Percentiles rank a stretch among this genome's conserved stretches.
Conservation (phyloP, 139 green algal genomes). For the Coccomyxa sp. region DNA sequence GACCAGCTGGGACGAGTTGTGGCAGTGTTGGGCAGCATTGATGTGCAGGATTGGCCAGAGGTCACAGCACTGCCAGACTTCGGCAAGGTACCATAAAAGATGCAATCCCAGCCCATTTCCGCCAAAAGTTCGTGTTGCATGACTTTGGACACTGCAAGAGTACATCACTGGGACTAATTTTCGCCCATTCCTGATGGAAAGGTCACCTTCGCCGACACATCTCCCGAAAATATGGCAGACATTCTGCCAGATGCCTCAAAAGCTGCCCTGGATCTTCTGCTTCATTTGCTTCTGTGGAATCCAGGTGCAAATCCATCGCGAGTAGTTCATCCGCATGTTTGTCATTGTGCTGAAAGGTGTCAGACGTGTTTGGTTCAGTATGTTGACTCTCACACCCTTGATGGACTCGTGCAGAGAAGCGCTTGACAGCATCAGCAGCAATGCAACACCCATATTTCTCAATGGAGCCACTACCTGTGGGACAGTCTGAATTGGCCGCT, state of each 20-base stretch:
- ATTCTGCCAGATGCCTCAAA: background rate
- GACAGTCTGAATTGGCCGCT: no score
- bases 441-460: background rate
- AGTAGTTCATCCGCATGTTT: background rate
- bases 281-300: background rate
- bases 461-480: background rate
- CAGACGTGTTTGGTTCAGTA: background rate
- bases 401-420: background rate
- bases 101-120: no score
- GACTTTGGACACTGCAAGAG: no score
- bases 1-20: constrained; percentile 21
- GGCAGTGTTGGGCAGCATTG: background rate
- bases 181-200: no score
- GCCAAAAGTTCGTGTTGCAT: no score
- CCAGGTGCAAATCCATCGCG: background rate
- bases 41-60: constrained; percentile 6
- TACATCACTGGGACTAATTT: no score
- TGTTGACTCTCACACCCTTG: background rate
- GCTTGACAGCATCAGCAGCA: background rate
- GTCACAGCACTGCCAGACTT: constrained; percentile 14
- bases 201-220: background rate
- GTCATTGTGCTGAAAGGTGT: background rate
- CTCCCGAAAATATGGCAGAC: background rate
- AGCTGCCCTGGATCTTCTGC: background rate
- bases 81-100: background rate